Base-by-base conservation (phyloP, 345 rosid genomes). In the Eucalyptus cladocalyx region DNA sequence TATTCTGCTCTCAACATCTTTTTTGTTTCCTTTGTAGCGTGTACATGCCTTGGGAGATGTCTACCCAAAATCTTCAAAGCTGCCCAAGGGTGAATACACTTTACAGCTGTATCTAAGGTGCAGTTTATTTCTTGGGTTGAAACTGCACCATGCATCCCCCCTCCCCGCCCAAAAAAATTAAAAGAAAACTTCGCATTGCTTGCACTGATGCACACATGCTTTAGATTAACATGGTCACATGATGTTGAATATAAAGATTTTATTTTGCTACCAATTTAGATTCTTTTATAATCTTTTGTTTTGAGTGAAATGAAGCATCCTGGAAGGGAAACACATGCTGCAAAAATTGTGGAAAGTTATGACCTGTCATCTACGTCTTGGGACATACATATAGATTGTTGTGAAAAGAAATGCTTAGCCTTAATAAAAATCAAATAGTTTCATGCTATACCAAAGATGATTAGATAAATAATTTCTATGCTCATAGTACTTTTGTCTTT, bases 61-160 rank as follows among this genome's bases (percentile, higher is more conserved):
- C 89, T 98, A 97, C 94, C 99, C 99, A 19, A 88, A 87, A 32
- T 93, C 95, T 90, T 92, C 96, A 89, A 96, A 95, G 91, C 99
- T 98, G 91, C 97, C 98, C 3, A 96, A 96, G 94, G 99, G 99
- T n/a, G 99, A 97, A 89, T 97, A 96, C 92, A 94, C 88, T 89
- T 93, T 98, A 88, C 99, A 92, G 91, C 90, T 97, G 40, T 96
- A 93, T 93, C 89, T 98, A 88, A 95, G 99, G 99, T 97, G 92
- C 89, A 54, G 24, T 50, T 80, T 67, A n/a, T 89, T 80, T 83
- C 13, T 65, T 69, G 72, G 34, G 86, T 48, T 9, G 80, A 62
- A 40, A 69, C 62, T 56, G 72, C 85, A 42, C 34, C 87, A 72
- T 32, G 30, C 83, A 50, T 83, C 28, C 17, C 12, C 7, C 80